These are phyloP conservation scores for Colletotrichum euphorbiae DNA, from an alignment of 2,329 filamentous ascomycete species.

Conservation along the genomic window DNA sequence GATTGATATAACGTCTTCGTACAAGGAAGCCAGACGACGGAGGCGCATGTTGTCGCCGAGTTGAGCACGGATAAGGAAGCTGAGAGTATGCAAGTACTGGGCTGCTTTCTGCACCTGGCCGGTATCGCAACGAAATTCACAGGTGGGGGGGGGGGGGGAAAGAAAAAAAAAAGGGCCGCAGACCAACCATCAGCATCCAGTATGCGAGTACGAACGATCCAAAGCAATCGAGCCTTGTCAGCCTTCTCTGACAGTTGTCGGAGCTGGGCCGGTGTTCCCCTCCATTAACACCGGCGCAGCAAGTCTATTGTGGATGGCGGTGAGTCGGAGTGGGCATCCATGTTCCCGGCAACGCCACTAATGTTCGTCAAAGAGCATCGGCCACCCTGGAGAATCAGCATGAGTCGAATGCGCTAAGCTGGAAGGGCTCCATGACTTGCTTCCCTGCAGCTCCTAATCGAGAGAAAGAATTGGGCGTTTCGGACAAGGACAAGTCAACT, in stretches of 20 bases:
- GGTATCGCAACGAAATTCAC: constrained; percentile 28
- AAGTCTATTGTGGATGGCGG: constrained; percentile 33
- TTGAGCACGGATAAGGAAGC: constrained; percentile 19
- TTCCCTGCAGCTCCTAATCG: constrained; percentile 28
- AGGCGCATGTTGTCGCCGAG: neutral
- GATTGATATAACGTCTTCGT: neutral
- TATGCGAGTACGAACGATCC: constrained; percentile 6
- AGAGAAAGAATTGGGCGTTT: constrained; percentile 34
- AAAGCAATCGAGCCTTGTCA: constrained; percentile 22
- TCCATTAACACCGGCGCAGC: constrained; percentile 28
- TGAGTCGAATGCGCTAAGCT: constrained; percentile 32
- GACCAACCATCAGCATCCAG: neutral
- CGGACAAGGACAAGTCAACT: constrained; percentile 17
- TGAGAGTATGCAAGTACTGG: neutral
- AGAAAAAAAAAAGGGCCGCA: constrained; percentile 11
- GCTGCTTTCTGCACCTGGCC: constrained; percentile 12
- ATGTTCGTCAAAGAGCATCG: constrained; percentile 5
- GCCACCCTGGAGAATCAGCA: constrained; percentile 30
- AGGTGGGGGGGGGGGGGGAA: no score
- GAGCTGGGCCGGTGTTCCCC: neutral
- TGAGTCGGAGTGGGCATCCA: constrained; percentile 30
- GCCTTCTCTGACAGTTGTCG: constrained; percentile 26
- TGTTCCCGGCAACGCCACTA: constrained; percentile 29
- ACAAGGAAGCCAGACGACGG: neutral
- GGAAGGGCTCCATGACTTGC: constrained; percentile 25